Conservation (phyloP, 139 green algal species). For the Chlamydomonas asymmetrica region DNA sequence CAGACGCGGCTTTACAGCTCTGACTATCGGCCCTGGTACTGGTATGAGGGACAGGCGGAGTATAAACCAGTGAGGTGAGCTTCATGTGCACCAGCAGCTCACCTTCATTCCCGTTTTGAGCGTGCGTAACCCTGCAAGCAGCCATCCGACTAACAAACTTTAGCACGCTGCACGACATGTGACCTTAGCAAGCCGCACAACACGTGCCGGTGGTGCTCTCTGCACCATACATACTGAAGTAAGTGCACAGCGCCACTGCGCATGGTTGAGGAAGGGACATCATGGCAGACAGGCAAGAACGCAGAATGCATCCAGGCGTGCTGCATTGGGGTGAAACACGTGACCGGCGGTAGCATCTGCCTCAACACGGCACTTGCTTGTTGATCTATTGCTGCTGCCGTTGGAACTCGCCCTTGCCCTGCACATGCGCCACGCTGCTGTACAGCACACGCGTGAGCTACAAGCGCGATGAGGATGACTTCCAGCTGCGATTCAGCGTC, state of each 20-base stretch:
- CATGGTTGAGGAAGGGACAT: no score
- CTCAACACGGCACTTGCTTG: no score
- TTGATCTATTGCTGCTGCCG: no score
- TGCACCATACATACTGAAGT: no score
- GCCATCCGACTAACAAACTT: neutral
- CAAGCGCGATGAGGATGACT: constrained; percentile 47
- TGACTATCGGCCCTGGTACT: constrained; percentile 48
- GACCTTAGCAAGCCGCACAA: neutral
- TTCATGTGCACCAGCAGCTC: neutral
- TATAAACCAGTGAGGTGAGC: constrained; percentile 39
- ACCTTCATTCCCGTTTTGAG: neutral
- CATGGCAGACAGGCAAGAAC: neutral
- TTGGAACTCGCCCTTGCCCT: no score
- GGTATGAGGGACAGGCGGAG: constrained; percentile 12
- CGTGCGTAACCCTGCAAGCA: neutral
- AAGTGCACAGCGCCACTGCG: no score
- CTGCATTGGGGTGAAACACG: no score
- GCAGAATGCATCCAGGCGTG: neutral
- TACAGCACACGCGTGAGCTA: no score
- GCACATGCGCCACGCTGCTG: no score
- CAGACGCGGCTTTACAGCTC: constrained; percentile 48
- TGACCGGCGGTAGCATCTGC: no score
- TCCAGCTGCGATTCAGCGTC: constrained; percentile 53
- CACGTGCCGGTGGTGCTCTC: no score
- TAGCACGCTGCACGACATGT: neutral